These are phyloP conservation scores for Stephanodiscus triporus DNA, from an alignment of 108 stramenopile genomes.

Conservation along the genomic window DNA sequence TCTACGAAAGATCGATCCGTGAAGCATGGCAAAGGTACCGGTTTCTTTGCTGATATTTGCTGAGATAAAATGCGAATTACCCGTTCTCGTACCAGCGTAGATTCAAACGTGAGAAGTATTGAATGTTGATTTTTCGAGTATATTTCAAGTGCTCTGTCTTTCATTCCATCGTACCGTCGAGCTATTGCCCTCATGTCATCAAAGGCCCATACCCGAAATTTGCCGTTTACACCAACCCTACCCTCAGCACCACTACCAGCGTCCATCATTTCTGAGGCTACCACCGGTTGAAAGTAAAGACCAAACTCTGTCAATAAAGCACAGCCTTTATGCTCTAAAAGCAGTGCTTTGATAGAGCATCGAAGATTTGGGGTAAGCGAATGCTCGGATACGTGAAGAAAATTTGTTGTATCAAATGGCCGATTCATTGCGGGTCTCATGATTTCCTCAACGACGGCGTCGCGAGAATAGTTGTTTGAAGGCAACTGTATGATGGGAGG, in stretches of 20 bases:
- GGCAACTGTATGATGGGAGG: slow-evolving; percentile 33
- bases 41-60: slow-evolving; percentile 8
- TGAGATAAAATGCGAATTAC: slow-evolving; percentile 64
- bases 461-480: slow-evolving; percentile 34
- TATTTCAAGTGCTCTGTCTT: slow-evolving; percentile 80
- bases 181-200: slow-evolving; percentile 70
- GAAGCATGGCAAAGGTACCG: slow-evolving; percentile 55
- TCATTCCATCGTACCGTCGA: slow-evolving; percentile 74
- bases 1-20: slow-evolving; percentile 83
- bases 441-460: slow-evolving; percentile 46
- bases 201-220: slow-evolving; percentile 48
- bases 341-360: slow-evolving; percentile 52
- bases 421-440: slow-evolving; percentile 62
- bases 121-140: slow-evolving; percentile 63
- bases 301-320: slow-evolving; percentile 65
- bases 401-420: slow-evolving; percentile 68
- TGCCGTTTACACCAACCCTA: slow-evolving; percentile 6
- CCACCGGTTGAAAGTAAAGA: slow-evolving; percentile 76
- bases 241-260: neutral
- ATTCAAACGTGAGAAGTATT: slow-evolving; percentile 70
- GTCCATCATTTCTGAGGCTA: slow-evolving; percentile 35
- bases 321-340: slow-evolving; percentile 63
- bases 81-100: slow-evolving; percentile 71
- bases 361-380: slow-evolving; percentile 53
- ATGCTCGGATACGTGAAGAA: slow-evolving; percentile 69